Base-by-base conservation (phyloP, 768 basidiomycete species). In the Pholiota molesta region DNA sequence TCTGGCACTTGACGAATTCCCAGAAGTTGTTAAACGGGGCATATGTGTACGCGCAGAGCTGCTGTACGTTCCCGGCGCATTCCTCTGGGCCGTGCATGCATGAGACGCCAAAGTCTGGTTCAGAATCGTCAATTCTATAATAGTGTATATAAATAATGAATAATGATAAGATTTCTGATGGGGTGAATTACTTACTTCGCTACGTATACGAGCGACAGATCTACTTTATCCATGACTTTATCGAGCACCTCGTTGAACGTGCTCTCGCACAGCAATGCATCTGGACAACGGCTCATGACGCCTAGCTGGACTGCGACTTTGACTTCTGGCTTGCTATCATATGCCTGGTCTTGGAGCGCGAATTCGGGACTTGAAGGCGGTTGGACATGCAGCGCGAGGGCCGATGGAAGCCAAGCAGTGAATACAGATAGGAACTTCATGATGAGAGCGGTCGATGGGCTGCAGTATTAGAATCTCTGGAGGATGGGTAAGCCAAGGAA, bases 1-100 rank as follows among this genome's bases (percentile, higher is more conserved):
- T 94, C 69, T 92, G 85, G 73, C 94, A 95, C 62, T 85, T 86
- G 21, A 94, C 79, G 67, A 94, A 95, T 55, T 84, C 76, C 94
- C 94, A 96, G 91, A 92, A 94, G 21, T 76, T 77, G n/a, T 73
- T 65, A 42, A 77, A 74, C 23, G 81, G 74, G 23, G 82, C 77
- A 63, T 92, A 80, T 71, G 87, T 86, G 58, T 83, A 79, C 31
- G 83, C 90, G 73, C 96, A 98, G 28, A 97, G 80, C 71, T 97
- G 88, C 62, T 97, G 91, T 17, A 94, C 86, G 76, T 97, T 95
- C 45, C 92, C 95, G 14, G 86, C 86, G 69, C 95, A 97, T 74
- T 98, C 95, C 56, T 82, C 73, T 5, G 77, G 76, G 17, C 94
- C 95, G 70, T 97, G 95, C 79, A 82, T 82, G 75, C 95, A 97